Conservation (phyloP, 768 basidiomycete species). For the Naganishia vaughanmartiniae region DNA sequence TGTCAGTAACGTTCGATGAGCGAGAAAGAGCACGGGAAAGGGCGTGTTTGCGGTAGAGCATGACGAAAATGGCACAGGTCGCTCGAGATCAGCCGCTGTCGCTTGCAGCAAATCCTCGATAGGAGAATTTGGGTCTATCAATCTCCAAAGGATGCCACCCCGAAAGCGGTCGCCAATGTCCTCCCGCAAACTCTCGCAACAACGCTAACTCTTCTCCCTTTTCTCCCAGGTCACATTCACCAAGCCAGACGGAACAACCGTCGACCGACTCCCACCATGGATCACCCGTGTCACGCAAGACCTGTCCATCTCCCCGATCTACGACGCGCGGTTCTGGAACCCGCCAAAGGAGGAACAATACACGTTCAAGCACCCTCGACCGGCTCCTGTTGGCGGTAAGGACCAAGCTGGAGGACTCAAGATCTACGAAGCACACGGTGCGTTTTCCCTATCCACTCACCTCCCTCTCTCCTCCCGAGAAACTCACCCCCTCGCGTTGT, state of each 20-base stretch:
- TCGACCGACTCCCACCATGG: constrained; percentile 93
- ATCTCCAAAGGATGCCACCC: too few relatives aligned
- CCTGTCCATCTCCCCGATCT: constrained; percentile 78
- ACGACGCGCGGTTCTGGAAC: constrained; percentile 99
- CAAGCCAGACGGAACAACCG: constrained; percentile 68
- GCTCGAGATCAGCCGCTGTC: too few relatives aligned
- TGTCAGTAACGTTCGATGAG: not conserved
- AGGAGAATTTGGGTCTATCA: too few relatives aligned
- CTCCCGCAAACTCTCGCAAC: not conserved
- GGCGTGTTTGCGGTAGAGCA: too few relatives aligned
- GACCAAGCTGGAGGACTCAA: constrained; percentile 59
- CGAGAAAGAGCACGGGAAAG: too few relatives aligned
- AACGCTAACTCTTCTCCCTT: not conserved
- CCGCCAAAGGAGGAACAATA: constrained; percentile 71
- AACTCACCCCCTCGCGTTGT: not conserved
- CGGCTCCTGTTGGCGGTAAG: constrained; percentile 56
- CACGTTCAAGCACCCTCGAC: constrained; percentile 74
- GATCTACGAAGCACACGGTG: constrained; percentile 89
- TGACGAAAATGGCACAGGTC: too few relatives aligned
- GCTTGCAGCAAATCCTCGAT: too few relatives aligned
- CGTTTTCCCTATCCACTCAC: constrained; percentile 16
- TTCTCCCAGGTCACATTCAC: constrained; percentile 80
- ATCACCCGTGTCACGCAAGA: constrained; percentile 94
- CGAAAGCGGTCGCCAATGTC: too few relatives aligned
- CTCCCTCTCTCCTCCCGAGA: not conserved